Percentiles rank a stretch among this genome's conserved stretches.
phyloP scores from a whole-genome alignment of 371 early-diverging fungal species.

The Mortierella sp. region DNA sequence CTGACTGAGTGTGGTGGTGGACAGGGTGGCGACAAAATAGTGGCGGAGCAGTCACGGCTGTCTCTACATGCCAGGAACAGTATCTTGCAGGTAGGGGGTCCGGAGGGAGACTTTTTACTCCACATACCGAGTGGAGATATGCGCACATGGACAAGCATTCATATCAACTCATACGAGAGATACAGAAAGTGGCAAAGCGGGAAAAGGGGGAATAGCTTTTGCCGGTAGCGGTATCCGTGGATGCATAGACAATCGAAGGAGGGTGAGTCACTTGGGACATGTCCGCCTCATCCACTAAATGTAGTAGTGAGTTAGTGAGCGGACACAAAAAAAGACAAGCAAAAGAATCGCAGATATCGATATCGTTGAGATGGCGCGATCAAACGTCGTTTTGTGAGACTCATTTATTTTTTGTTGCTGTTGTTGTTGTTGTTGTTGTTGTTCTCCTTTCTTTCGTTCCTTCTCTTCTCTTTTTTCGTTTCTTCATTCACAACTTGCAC shows the following conservation, averaged over 20 bases:
- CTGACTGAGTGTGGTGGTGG: not conserved
- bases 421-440: not conserved
- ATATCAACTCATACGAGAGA: not conserved
- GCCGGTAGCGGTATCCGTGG: conserved; percentile 4
- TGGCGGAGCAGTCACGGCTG: not conserved
- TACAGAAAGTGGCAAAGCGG: not conserved
- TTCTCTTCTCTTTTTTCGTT: not conserved
- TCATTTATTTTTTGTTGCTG: not conserved
- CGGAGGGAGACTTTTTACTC: not conserved
- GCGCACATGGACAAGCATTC: not conserved
- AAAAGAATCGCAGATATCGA: not conserved
- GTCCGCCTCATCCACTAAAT: not conserved
- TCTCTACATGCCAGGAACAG: not conserved
- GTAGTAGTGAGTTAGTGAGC: not conserved
- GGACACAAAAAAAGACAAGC: not conserved
- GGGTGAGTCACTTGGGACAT: conserved; percentile 5
- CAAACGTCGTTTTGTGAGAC: conserved; percentile 6
- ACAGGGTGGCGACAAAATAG: not conserved
- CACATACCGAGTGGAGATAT: not conserved
- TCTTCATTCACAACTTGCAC: not conserved
- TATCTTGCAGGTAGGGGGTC: not conserved
- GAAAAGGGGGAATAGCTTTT: not conserved
- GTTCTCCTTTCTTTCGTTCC: not conserved
- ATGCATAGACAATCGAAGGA: not conserved
- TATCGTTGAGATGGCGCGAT: not conserved